A percentile compares a stretch with the other conserved stretches of the same genome.
phyloP scores from a whole-genome alignment of 192 early-diverging fungal species.

The Glomus cerebriforme region DNA sequence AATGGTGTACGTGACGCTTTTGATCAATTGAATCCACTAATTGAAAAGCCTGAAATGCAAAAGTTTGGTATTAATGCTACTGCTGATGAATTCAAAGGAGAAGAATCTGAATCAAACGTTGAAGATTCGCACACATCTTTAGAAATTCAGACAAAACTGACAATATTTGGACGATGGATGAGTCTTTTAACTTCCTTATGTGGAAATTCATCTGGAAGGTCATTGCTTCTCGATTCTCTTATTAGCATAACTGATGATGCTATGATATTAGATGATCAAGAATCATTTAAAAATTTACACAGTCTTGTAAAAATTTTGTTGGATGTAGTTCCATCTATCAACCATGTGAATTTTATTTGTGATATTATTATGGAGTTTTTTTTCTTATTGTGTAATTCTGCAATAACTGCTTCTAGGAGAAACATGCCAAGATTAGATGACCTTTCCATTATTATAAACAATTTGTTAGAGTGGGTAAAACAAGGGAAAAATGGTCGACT shows the following conservation, averaged over 20 bases:
- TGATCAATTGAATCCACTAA: neutral
- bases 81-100: neutral
- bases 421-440: slow-evolving; percentile 16
- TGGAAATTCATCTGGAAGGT: slow-evolving; percentile 9
- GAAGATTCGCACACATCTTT: neutral
- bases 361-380: slow-evolving; percentile 36
- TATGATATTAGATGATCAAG: slow-evolving; percentile 2
- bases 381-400: slow-evolving; percentile 21
- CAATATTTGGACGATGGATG: slow-evolving; percentile 33
- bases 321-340: slow-evolving; percentile 24
- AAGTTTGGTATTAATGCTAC: neutral
- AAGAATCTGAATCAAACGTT: neutral
- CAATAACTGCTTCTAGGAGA: neutral
- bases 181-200: slow-evolving; percentile 27
- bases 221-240: slow-evolving; percentile 12
- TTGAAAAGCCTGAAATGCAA: neutral
- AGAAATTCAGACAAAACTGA: slow-evolving; percentile 19
- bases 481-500: slow-evolving; percentile 20
- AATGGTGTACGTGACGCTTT: slow-evolving; percentile 13
- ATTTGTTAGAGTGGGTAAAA: slow-evolving; percentile 17
- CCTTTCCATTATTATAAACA: slow-evolving; percentile 10
- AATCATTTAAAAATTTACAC: neutral
- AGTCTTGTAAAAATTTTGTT: slow-evolving; percentile 19
- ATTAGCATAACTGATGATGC: neutral
- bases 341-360: neutral